Evolutionary conservation across 495 filamentous ascomycete genomes (phyloP).

Genomic region (Hyaloscypha bicolor): DNA sequence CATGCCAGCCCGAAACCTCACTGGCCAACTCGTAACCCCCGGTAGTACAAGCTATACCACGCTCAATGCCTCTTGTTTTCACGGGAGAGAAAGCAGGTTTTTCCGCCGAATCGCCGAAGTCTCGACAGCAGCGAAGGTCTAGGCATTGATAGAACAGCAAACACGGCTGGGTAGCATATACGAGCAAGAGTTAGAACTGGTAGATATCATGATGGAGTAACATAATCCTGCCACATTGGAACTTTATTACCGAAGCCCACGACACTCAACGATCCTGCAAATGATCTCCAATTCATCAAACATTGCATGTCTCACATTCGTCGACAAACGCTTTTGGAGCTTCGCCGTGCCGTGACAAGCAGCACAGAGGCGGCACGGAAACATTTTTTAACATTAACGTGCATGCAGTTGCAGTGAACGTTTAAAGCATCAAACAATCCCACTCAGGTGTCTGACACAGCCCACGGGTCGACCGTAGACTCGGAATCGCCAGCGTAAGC

Average conservation of each 20-base stretch:
- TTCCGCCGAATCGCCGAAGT: not conserved
- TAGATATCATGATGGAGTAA: not conserved
- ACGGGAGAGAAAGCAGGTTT: not conserved
- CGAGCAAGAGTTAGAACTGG: not conserved
- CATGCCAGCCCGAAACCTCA: not conserved
- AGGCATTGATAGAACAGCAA: not conserved
- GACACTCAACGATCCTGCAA: not conserved
- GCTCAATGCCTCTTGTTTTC: not conserved
- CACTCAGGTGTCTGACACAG: not conserved
- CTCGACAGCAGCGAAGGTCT: not conserved
- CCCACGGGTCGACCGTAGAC: not conserved
- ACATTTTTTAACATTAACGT: not conserved
- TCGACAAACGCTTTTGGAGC: not conserved
- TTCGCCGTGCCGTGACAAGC: not conserved
- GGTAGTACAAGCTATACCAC: not conserved
- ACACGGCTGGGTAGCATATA: not conserved
- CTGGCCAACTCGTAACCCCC: not conserved
- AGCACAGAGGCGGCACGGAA: not conserved
- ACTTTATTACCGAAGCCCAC: not conserved
- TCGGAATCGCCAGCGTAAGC: not conserved
- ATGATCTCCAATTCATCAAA: not conserved
- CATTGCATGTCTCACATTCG: not conserved
- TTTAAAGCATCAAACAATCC: not conserved
- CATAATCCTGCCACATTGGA: not conserved
- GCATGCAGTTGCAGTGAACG: not conserved